Evolutionary conservation across 306 rosid species (phyloP), one percentile per base, ranked within the genome.

Genomic region (Castanospermum australe): DNA sequence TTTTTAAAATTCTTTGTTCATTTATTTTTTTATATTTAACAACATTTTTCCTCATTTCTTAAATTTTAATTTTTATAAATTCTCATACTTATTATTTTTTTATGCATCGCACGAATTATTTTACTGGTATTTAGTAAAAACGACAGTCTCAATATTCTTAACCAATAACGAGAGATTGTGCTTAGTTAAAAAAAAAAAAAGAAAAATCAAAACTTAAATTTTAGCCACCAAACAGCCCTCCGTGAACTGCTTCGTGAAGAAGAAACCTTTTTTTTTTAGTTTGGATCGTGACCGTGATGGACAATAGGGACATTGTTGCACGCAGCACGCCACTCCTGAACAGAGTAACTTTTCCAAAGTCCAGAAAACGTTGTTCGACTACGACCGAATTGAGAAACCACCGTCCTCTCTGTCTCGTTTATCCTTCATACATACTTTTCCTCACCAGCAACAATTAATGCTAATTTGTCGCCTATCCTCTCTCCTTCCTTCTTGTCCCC

Each of bases 361-460:
- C 35, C 5, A 66, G 64, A n/a, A 28, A 66, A 42, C 44, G 75
- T 41, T 17, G 76, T 17, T 18, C 20, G 59, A 21, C 56, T 56
- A n/a, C 1, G 77, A 81, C 73, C 73, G 57, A 81, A 81, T 81
- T 24, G 57, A 57, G 65, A 67, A 75, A n/a, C 59, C 80, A 67
- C 71, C 84, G 5, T 35, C 72, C 52, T 15, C 22, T 12, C 33
- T 67, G 54, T 74, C 67, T 63, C 21, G 0, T 59, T 44, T 36
- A 22, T 32, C 57, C 17, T 50, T 60, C 50, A 25, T 50, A n/a
- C n/a, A 28, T 2, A 6, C 5, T 45, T 60, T 77, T 64, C 25
- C 14, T 44, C 13, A 28, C 41, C 24, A 0, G 38, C 41, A 24
- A n/a, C 47, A n/a, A 28, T 33, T 5, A 55, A 70, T 65, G 54